These are phyloP conservation scores for Acer saccharum DNA, from an alignment of 345 rosid genomes.

Conservation along the genomic window DNA sequence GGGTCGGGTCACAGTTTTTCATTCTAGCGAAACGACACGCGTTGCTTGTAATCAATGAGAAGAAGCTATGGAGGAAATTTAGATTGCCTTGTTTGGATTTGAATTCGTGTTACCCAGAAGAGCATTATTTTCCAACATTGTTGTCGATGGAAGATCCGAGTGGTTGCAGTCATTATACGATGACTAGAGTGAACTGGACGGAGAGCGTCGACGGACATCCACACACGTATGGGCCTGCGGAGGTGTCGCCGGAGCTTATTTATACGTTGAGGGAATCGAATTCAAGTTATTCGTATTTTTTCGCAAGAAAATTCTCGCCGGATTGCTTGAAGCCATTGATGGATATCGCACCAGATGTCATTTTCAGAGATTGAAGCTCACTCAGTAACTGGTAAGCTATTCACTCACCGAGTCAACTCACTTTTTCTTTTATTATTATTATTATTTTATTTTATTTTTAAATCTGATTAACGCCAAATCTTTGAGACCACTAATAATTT, in stretches of 20 bases:
- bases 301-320: conserved; percentile 74
- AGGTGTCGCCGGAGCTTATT: conserved; percentile 53
- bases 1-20: conserved; percentile 93
- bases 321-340: too few relatives aligned
- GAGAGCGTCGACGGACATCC: conserved; percentile 80
- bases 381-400: too few relatives aligned
- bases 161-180: conserved; percentile 64
- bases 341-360: too few relatives aligned
- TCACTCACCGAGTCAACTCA: too few relatives aligned
- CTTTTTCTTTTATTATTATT: too few relatives aligned
- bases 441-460: too few relatives aligned
- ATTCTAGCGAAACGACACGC: conserved; percentile 73
- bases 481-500: too few relatives aligned
- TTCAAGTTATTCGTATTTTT: conserved; percentile 52
- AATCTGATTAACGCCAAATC: too few relatives aligned
- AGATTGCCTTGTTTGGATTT: conserved; percentile 56
- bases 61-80: conserved; percentile 77
- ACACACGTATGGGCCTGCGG: conserved; percentile 43
- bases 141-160: conserved; percentile 65
- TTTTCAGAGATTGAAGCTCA: too few relatives aligned
- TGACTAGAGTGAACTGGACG: conserved; percentile 89
- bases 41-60: conserved; percentile 57
- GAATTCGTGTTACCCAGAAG: conserved; percentile 79
- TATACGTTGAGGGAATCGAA: conserved; percentile 52
- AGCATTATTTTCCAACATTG: conserved; percentile 88